Base-by-base conservation (phyloP, 331 rosid genomes). In the Acacia pycnantha region DNA sequence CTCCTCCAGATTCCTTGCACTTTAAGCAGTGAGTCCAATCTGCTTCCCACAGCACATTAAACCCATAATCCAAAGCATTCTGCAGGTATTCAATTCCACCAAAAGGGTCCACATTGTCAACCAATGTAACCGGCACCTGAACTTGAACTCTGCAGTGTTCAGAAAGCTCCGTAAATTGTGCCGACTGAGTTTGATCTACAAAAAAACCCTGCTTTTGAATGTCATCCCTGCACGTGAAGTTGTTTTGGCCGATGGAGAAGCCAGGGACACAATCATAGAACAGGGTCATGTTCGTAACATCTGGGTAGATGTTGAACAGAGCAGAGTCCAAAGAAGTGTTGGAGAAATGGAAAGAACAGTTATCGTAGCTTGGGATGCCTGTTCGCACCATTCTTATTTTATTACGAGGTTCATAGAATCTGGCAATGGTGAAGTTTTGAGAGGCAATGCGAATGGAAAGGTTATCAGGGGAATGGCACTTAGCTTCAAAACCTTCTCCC, bases 41-140 rank as follows among this genome's bases (percentile, higher is more conserved):
- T 31, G 43, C 22, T 1, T 14, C 31, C 2, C 2, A 15, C 22
- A 0, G 5, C 43, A 65, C 22, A 16, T 16, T 6, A 65, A 65
- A 65, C 22, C 13, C 44, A 0, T 15, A 31, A 65, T 31, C 43
- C 70, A 64, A 13, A 14, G 70, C 22, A 29, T 0, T 16, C 41
- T 29, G 13, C 13, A 16, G 44, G 5, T 6, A 27, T 24, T 29
- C 44, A 29, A 16, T 65, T 15, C 43, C 44, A 29, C 43, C 44
- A 19, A 14, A 27, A 14, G 44, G 44, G 18, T 65, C 43, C 43
- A 65, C 21, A 7, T 5, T 18, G 8, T 31, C 22, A n/a, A n/a
- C n/a, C n/a, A n/a, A n/a, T n/a, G n/a, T n/a, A n/a, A n/a, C n/a
- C 22, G 81, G 47, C 73, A 67, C 16, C 6, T 67, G 47, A 68